Evolutionary conservation across 257 asterid genomes (phyloP).

Genomic region (Nicotiana noctiflora): DNA sequence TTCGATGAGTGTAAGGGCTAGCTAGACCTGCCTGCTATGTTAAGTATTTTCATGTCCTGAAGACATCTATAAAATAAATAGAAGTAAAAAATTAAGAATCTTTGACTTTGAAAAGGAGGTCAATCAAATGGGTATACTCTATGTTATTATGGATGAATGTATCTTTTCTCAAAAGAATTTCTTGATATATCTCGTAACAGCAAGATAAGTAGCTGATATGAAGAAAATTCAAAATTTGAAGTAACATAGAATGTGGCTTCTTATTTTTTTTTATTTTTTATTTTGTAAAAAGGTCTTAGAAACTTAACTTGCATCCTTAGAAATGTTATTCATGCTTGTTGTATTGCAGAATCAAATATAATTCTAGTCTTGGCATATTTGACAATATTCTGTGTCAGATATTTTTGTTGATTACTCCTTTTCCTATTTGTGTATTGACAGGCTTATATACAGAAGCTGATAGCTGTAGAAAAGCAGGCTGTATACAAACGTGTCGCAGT

Average conservation of each 20-base stretch:
- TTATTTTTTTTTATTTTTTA: too few species aligned
- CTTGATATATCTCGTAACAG: neutral
- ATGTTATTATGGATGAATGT: neutral
- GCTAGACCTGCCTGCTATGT: neutral
- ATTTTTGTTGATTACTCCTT: conserved; percentile 15
- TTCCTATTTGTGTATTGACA: conserved; percentile 26
- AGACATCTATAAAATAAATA: neutral
- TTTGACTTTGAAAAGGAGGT: neutral
- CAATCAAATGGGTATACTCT: neutral
- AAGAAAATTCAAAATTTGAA: neutral
- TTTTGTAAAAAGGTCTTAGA: neutral
- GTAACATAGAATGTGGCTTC: neutral
- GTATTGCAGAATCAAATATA: neutral
- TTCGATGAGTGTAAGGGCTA: neutral
- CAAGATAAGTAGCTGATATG: neutral
- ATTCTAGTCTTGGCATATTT: neutral
- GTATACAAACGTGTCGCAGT: conserved; percentile 61
- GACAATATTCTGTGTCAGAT: neutral
- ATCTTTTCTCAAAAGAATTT: neutral
- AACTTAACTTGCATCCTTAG: neutral
- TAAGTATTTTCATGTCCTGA: neutral
- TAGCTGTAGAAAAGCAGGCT: conserved; percentile 55
- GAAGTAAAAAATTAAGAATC: neutral
- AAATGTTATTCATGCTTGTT: neutral
- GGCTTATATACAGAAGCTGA: conserved; percentile 79